Evolutionary conservation across 163 green algal species (phyloP), one percentile per base, ranked within the genome.

Genomic region (Volvox carteri): DNA sequence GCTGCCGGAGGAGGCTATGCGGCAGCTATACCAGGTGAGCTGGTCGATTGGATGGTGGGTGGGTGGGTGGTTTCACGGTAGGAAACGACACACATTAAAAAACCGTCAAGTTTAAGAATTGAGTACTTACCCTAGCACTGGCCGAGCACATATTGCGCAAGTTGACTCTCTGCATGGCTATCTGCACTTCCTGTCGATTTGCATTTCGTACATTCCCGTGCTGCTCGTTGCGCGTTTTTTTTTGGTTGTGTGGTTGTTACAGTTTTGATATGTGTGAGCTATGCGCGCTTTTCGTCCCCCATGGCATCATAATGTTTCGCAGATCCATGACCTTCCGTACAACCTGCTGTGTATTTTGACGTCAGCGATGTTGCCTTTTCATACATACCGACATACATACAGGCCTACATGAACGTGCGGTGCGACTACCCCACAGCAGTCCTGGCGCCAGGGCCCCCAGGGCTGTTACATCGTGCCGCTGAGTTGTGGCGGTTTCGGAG

Each of bases 21-120:
- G 56, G 62, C 79, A 87, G 79, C 19, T 87, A 16, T 87, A 56
- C 62, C 79, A 87, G 44, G 79, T 87, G 12, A 1, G 79, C 37
- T 23, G 60, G 28, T 72, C 1, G 18, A 28, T 58, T 58, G 48
- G 48, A 58, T 58, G 48, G 48, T 58, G 48, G 48, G 48, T 14
- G 11, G 48, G 48, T 58, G 48, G 14, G 48, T 58, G 12, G 60
- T 23, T 23, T 39, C 23, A 28, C 2, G 23, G 11, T 37, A 16
- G 60, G 60, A 28, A 28, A 72, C 23, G 60, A 28, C n/a, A 72
- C 23, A 35, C 28, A 37, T 11, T 2, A 7, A 9, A 28, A 72
- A 37, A 14, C 11, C 12, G 14, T 11, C 48, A 11, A 58, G 48
- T 11, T 58, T 14, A 11, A 23, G 48, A 14, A 58, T 14, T 14